phyloP scores from a whole-genome alignment of 345 rosid species.

The Linum usitatissimum region DNA sequence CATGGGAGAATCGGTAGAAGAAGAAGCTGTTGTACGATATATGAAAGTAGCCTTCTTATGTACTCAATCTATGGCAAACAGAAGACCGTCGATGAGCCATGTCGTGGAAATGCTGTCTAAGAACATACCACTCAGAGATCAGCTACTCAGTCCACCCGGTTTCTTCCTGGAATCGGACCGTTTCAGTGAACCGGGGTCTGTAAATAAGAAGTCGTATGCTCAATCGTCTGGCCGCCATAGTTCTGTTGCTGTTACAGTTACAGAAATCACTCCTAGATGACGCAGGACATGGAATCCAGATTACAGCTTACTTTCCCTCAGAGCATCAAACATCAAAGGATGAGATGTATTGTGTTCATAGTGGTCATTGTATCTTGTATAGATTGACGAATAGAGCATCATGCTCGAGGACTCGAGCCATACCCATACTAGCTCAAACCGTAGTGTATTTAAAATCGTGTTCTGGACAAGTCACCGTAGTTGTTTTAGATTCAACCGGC shows the following conservation, averaged over 20 bases:
- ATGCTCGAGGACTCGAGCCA: no score
- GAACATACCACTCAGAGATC: constrained; percentile 38
- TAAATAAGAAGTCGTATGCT: constrained; percentile 19
- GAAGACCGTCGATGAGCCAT: constrained; percentile 57
- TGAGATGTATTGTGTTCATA: no score
- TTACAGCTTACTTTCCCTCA: no score
- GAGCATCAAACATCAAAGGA: no score
- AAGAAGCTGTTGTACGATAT: constrained; percentile 33
- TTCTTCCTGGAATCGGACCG: constrained; percentile 28
- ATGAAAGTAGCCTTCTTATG: constrained; percentile 66
- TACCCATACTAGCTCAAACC: no score
- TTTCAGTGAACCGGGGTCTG: constrained; percentile 11
- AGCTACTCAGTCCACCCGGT: constrained; percentile 48
- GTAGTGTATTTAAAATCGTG: no score
- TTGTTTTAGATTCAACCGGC: no score
- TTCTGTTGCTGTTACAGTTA: constrained; percentile 37
- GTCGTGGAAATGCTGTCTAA: constrained; percentile 53
- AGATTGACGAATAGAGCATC: no score
- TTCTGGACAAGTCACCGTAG: no score
- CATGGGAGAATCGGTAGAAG: constrained; percentile 37
- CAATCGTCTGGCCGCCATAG: constrained; percentile 25
- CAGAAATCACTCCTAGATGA: constrained; percentile 51
- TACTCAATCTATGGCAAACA: constrained; percentile 40
- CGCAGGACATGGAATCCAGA: no score
- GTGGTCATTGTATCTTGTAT: no score